Conservation (phyloP, 768 basidiomycete genomes). For the Termitomyces sp. region DNA sequence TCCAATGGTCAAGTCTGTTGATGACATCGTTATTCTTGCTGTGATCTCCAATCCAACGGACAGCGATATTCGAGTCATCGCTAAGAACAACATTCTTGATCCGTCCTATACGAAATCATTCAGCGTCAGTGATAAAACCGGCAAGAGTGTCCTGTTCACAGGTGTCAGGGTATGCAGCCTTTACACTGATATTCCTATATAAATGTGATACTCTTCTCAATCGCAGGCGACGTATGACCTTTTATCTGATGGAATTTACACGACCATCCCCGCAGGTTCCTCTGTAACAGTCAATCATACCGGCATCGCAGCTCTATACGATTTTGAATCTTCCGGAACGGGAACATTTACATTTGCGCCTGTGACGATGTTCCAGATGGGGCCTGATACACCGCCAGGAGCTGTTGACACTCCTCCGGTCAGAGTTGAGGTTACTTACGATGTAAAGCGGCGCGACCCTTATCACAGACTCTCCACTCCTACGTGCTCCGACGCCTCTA, state of each 20-base stretch:
- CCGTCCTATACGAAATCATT: not conserved
- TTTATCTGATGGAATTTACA: not conserved
- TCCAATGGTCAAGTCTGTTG: not conserved
- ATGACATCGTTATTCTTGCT: not conserved
- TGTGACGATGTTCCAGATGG: not conserved
- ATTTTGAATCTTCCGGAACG: not conserved
- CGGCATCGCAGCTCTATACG: not conserved
- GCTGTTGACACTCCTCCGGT: not conserved
- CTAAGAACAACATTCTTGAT: not conserved
- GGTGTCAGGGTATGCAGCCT: not conserved
- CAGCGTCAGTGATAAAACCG: not conserved
- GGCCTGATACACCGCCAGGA: not conserved
- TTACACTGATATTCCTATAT: no score
- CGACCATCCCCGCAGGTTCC: not conserved
- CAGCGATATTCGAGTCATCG: not conserved
- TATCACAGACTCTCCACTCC: not conserved
- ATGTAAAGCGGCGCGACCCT: not conserved
- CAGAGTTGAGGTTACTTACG: not conserved
- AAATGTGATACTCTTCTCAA: not conserved
- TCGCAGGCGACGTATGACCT: not conserved
- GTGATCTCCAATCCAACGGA: not conserved
- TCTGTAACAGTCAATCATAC: not conserved
- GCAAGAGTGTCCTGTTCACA: not conserved
- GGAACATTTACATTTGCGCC: not conserved
- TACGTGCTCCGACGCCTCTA: not conserved